Percentiles rank a stretch among this genome's conserved stretches.
phyloP scores from a whole-genome alignment of 768 basidiomycete species.

The Tulasnella sp. region DNA sequence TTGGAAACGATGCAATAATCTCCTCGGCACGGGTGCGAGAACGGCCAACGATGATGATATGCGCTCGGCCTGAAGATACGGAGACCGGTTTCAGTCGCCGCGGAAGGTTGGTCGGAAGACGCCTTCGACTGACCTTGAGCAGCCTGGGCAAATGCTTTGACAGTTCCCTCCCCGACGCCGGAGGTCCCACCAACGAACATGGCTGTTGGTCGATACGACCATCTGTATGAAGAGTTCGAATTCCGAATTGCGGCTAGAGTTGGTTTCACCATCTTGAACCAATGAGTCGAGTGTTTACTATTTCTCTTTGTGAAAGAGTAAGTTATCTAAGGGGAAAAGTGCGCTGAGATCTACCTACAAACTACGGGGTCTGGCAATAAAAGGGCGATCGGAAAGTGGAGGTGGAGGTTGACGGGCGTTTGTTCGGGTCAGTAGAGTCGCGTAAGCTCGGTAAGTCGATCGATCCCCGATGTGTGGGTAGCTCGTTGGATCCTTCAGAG shows the following conservation, averaged over 20 bases:
- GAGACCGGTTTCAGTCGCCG: neutral
- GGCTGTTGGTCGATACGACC: slow-evolving; percentile 34
- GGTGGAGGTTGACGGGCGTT: no score
- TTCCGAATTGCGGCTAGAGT: slow-evolving; percentile 26
- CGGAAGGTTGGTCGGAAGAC: neutral
- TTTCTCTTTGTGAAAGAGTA: neutral
- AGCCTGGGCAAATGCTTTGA: slow-evolving; percentile 31
- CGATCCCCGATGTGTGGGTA: no score
- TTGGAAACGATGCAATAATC: slow-evolving; percentile 38
- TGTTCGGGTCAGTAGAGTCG: no score
- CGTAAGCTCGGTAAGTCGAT: no score
- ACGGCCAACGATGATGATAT: slow-evolving; percentile 39
- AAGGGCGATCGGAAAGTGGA: no score
- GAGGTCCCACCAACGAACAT: slow-evolving; percentile 37
- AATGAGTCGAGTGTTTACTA: neutral
- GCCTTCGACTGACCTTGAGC: slow-evolving; percentile 24
- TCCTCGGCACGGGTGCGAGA: slow-evolving; percentile 37
- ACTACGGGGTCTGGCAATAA: no score
- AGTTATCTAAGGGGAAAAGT: neutral
- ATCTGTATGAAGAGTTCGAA: slow-evolving; percentile 26
- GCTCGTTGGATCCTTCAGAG: no score
- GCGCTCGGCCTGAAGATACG: slow-evolving; percentile 16
- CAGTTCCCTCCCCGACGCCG: slow-evolving; percentile 35
- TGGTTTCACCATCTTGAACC: neutral
- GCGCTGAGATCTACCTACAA: neutral